Evolutionary conservation across 31 red algal genomes (phyloP), one percentile per base, ranked within the genome.

Genomic region (Odonthalia washingtoniensis): DNA sequence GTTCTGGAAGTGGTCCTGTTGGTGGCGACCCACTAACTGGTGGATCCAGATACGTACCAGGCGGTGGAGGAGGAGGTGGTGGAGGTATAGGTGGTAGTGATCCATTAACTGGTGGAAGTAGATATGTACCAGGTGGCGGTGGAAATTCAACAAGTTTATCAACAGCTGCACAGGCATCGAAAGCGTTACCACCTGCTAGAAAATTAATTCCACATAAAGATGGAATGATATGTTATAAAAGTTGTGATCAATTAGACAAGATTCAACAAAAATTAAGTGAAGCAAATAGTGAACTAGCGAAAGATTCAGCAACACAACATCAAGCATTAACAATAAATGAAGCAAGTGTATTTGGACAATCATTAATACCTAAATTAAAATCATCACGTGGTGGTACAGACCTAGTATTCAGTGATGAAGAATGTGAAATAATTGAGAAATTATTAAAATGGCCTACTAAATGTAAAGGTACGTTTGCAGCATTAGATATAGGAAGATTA

Each of bases 191-290:
- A 41, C 85, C 94, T 4, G 88, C 86, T 30, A 83, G 87, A 41
- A 97, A 94, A 70, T 69, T 87, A n/a, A 94, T 97, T 36, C 90
- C 94, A 14, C 88, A 95, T 72, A 53, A 65, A 61, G 77, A 82
- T 45, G 94, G 89, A n/a, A 65, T 92, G 46, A 74, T 95, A 16
- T 64, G 77, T 14, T 87, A 91, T 70, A 87, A 87, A 46, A 85
- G 70, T 18, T 88, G 70, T 5, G 94, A 95, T 66, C 88, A 92
- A 80, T 40, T 95, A 27, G 83, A 83, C n/a, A 95, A 89, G 65
- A 91, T 95, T 85, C 83, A 90, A 63, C 40, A 68, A 32, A 95
- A 95, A 75, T 64, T 95, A 0, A 75, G 82, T 41, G 78, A 91
- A 24, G 84, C 85, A 49, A 88, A 95, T 61, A 84, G 77, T 4